These are phyloP conservation scores for Myxozyma neglecta DNA, from an alignment of 805 yeast species.

Conservation along the genomic window DNA sequence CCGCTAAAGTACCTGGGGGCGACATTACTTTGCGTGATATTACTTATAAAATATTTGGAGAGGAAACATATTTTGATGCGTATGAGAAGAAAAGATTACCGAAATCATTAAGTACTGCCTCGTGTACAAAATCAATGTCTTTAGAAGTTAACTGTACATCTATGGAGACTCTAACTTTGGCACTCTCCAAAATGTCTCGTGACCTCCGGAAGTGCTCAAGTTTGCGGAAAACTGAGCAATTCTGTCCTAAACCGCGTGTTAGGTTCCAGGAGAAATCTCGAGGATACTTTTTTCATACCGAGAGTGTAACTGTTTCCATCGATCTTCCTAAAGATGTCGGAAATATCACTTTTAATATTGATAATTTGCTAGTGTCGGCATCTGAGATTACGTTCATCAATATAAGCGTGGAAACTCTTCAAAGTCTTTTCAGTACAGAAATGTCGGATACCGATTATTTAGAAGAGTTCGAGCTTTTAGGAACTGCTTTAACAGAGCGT, in stretches of 20 bases:
- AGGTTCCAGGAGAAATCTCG: conserved; percentile 1
- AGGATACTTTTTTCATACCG: neutral
- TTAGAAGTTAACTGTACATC: conserved; percentile 5
- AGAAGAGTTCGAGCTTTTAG: conserved; percentile 20
- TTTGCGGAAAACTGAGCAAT: neutral
- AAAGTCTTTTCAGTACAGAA: conserved; percentile 1
- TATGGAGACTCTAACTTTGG: neutral
- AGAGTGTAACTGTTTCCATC: neutral
- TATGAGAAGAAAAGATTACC: neutral
- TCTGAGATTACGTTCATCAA: conserved; percentile 1
- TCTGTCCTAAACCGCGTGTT: conserved; percentile 3
- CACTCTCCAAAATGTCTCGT: neutral
- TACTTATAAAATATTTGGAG: neutral
- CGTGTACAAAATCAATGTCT: neutral
- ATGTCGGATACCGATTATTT: conserved; percentile 2
- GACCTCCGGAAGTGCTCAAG: conserved; percentile 1
- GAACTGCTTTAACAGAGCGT: conserved; percentile 14
- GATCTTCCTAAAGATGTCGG: conserved; percentile 11
- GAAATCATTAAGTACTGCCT: neutral
- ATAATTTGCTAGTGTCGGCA: neutral
- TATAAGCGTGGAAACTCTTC: neutral
- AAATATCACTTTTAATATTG: neutral
- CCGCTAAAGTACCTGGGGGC: conserved; percentile 6
- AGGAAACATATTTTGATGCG: conserved; percentile 1
- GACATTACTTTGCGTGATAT: conserved; percentile 1